These are phyloP conservation scores for Pestalotiopsis fici DNA, from an alignment of 2,329 filamentous ascomycete species.

Conservation along the genomic window DNA sequence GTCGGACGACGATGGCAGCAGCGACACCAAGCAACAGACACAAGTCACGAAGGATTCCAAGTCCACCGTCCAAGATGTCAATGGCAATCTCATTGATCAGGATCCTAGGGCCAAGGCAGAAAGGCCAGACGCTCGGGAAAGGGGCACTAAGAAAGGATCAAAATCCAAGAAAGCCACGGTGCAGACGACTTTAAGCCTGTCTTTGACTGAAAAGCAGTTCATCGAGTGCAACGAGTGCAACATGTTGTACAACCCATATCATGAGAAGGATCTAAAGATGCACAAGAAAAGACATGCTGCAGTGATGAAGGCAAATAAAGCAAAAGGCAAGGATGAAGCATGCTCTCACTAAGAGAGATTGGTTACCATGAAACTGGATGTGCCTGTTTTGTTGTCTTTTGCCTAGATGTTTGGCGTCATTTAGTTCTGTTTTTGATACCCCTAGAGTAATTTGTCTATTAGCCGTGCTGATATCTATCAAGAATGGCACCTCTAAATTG, in stretches of 20 bases:
- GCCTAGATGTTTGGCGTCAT: background rate
- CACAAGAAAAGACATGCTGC: conserved; percentile 38
- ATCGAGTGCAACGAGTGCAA: conserved; percentile 43
- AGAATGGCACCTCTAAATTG: background rate
- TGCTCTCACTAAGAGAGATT: background rate
- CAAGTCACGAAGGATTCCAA: background rate
- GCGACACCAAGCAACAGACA: background rate
- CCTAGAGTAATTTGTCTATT: background rate
- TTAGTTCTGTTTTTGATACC: background rate
- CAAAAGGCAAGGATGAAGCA: background rate
- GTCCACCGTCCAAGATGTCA: conserved; percentile 3
- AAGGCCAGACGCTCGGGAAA: background rate
- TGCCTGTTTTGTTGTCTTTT: background rate
- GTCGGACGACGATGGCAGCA: background rate
- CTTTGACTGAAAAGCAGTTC: conserved; percentile 35
- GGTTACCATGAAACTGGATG: background rate
- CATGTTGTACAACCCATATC: conserved; percentile 45
- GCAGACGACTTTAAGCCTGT: conserved; percentile 43
- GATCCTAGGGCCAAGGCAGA: conserved; percentile 6
- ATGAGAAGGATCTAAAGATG: conserved; percentile 41
- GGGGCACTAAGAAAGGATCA: background rate
- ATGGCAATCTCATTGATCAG: conserved; percentile 12
- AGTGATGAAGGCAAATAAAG: conserved; percentile 21
- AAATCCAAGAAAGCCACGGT: conserved; percentile 27
- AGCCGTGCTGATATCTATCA: background rate